Evolutionary conservation across 768 basidiomycete genomes (phyloP), one percentile per base, ranked within the genome.

Genomic region (Termitomyces sp.): DNA sequence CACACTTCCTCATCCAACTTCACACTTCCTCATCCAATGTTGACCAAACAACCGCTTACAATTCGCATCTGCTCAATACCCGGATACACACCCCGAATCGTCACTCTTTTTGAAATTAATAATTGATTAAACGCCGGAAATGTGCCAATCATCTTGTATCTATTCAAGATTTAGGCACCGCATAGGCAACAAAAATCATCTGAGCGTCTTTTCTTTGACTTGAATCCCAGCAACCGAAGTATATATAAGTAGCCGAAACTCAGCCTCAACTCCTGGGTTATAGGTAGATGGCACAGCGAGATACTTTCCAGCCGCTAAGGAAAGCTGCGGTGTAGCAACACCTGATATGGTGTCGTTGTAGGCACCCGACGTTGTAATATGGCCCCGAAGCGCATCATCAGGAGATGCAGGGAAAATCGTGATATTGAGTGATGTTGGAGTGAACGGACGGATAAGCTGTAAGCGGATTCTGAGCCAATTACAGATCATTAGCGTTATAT

Each of bases 281-380:
- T 85, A 90, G 1, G 88, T 89, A 9, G 87, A 91, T 1, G 89
- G 87, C 1, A 94, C 75, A 19, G 87, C 68, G 60, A 84, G 78
- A 68, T 94, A 95, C 58, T 77, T 81, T 19, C 90, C 91, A 0
- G 78, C 65, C 3, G 74, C 73, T 43, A 91, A 56, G 15, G 75
- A 71, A 5, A 79, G 70, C 37, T 73, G 75, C 0, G 81, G 76
- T 6, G 81, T 88, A 37, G 76, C 78, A 0, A 88, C 91, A 0
- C 94, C 94, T 0, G 86, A 83, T 30, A 86, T 70, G 0, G 80
- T 74, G 59, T 94, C 91, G 26, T 85, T 80, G 64, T 94, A 96
- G 0, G 87, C 80, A 1, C 92, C 93, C 0, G 93, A 92, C 0
- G 91, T 90, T 1, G 77, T 68, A 5, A 90, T 64, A 37, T 78